Percentiles rank a stretch among this genome's conserved stretches.
Evolutionary conservation across 2,329 filamentous ascomycete species (phyloP).

Genomic region (Trichoderma harzianum): DNA sequence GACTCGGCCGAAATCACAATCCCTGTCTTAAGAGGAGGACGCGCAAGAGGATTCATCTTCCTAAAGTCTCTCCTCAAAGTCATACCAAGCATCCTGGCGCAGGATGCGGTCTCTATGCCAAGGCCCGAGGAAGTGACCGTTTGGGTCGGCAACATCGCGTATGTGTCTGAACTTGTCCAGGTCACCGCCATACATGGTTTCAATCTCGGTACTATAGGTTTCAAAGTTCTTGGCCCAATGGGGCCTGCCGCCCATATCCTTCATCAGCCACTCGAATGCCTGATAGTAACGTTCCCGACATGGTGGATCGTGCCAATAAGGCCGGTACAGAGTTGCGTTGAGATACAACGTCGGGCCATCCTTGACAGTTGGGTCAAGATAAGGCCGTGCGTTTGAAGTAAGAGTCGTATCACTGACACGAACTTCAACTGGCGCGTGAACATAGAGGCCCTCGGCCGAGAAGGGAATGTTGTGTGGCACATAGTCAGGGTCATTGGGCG

Average conservation of each 20-base stretch:
- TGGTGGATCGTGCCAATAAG: constrained; percentile 74
- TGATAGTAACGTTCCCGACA: constrained; percentile 77
- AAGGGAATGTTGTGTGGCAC: constrained; percentile 71
- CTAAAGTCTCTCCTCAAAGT: constrained; percentile 34
- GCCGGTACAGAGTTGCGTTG: constrained; percentile 85
- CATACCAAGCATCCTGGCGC: constrained; percentile 31
- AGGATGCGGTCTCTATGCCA: constrained; percentile 78
- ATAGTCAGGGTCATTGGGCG: constrained; percentile 61
- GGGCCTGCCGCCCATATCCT: constrained; percentile 73
- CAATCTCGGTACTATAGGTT: constrained; percentile 57
- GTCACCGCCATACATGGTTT: constrained; percentile 64
- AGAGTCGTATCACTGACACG: constrained; percentile 69
- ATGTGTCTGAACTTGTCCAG: constrained; percentile 65
- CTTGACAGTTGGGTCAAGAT: constrained; percentile 66
- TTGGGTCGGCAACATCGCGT: constrained; percentile 67
- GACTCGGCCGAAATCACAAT: constrained; percentile 23
- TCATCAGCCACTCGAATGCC: constrained; percentile 89
- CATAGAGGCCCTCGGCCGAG: constrained; percentile 72
- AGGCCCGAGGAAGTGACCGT: constrained; percentile 84
- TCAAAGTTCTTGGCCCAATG: constrained; percentile 95
- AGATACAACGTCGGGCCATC: constrained; percentile 78
- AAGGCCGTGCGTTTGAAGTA: constrained; percentile 37
- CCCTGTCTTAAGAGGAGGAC: constrained; percentile 25
- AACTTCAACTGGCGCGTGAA: constrained; percentile 92
- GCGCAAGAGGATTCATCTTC: constrained; percentile 28